These are phyloP conservation scores for Drechslera avenae DNA, from an alignment of 2,329 filamentous ascomycete genomes.

Conservation along the genomic window DNA sequence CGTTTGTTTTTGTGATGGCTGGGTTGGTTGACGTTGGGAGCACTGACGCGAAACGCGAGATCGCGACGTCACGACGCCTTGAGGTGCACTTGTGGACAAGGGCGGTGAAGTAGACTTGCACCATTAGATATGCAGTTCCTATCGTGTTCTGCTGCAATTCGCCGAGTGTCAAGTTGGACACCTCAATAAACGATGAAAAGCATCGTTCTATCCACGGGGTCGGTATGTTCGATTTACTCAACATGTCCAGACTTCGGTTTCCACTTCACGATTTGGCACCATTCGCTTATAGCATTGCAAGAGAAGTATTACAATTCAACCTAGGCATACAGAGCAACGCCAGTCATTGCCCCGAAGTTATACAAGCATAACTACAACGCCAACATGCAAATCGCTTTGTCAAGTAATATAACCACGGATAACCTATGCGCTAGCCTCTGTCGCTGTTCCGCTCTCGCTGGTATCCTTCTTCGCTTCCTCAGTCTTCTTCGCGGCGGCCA, in stretches of 20 bases:
- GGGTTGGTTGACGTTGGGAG: slow-evolving; percentile 18
- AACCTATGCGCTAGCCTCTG: slow-evolving; percentile 36
- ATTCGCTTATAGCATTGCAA: too few relatives aligned
- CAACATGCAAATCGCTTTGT: slow-evolving; percentile 7
- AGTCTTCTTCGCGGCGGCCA: slow-evolving; percentile 56
- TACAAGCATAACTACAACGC: slow-evolving; percentile 7
- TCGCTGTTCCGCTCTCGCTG: slow-evolving; percentile 45
- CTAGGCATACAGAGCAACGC: neutral
- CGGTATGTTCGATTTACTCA: too few relatives aligned
- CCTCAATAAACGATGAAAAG: too few relatives aligned
- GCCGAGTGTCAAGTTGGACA: too few relatives aligned
- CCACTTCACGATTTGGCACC: too few relatives aligned
- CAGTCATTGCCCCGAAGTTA: slow-evolving; percentile 9
- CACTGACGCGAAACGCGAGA: slow-evolving; percentile 27
- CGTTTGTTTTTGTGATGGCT: slow-evolving; percentile 17
- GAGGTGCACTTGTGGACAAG: too few relatives aligned
- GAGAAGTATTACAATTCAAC: neutral
- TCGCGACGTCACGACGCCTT: slow-evolving; percentile 20
- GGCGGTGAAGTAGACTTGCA: neutral
- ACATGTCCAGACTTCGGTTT: too few relatives aligned
- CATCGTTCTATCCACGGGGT: too few relatives aligned
- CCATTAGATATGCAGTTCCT: too few relatives aligned
- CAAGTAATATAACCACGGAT: neutral
- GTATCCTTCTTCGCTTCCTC: slow-evolving; percentile 53
- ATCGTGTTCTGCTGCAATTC: too few relatives aligned